Evolutionary conservation across 2,329 filamentous ascomycete species (phyloP), one percentile per base, ranked within the genome.

Genomic region (Calonectria leucothoes): DNA sequence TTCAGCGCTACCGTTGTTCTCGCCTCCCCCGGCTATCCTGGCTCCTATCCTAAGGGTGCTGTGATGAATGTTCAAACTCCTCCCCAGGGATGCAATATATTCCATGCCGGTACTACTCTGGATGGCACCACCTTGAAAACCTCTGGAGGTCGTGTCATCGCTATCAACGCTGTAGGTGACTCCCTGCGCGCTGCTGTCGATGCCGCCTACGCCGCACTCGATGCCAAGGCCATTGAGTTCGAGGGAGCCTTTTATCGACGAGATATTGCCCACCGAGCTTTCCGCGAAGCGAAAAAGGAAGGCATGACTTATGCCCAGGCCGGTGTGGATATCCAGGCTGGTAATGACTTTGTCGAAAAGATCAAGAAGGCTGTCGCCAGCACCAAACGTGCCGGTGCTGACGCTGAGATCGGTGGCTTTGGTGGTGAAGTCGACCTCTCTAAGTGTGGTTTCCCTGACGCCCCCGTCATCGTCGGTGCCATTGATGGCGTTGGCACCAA

Each of bases 1-100:
- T 97, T 93, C 81, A 95, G 95, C 75, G 94, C 95, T 31, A 98
- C 96, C 1, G 95, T 99, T 39, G 95, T 98, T n/a, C 93, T 98
- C 23, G 95, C 96, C 68, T 94, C 97, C 11, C 95, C 93, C 27
- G 97, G 97, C 4, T 99, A 99, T 83, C 97, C 97, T 6, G 94
- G 93, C 69, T 88, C 91, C 1, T 98, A 98, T 83, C 89, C 91
- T 66, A 98, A 98, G 87, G 95, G 95, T 69, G 94, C 86, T 52
- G 87, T 84, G 77, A 93, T 90, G 84, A 84, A 82, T 65, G 86
- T 93, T 14, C 81, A 83, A 23, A 78, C 82, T 27, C 86, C 86
- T 69, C 87, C 85, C 65, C 76, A 83, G 3, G 88, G 85, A n/a
- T 83, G 84, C 65, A 92, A 94, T 75, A 91, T 98, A 75, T 99